Evolutionary conservation across 768 basidiomycete genomes (phyloP), one percentile per base, ranked within the genome.

Genomic region (Myochromella boudieri): DNA sequence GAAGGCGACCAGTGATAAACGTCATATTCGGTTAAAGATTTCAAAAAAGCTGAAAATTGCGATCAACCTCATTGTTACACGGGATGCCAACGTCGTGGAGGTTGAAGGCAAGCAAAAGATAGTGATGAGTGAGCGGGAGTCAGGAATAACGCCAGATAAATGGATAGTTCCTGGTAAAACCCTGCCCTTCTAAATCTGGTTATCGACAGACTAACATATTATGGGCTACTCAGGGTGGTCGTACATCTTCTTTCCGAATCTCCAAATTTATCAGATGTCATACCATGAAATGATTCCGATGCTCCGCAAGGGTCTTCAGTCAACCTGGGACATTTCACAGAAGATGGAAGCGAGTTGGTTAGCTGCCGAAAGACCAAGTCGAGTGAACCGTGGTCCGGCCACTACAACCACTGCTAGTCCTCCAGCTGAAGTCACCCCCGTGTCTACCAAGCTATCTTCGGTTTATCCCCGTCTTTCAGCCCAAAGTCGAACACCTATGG

Each of bases 241-340:
- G 32, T 80, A 80, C 44, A 53, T 72, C 27, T 68, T 75, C 43
- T 61, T 53, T 14, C 71, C 71, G 7, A 66, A 58, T 0, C 56
- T 68, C 2, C 63, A 66, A 28, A 46, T 77, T 1, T 73, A 75
- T 51, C 63, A 63, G 5, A 76, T 75, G 74, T 71, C 76, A 0
- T 76, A 72, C 53, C 45, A 65, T 1, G 54, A 66, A 6, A 61
- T 80, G 27, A 63, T 80, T 22, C 50, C 61, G n/a, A 12, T 59
- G 8, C 48, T 78, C 2, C 71, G 75, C 12, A 32, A 31, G 1
- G 62, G 56, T 31, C 64, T 69, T 8, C 42, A 34, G 12, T 21
- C 37, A 6, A 49, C 70, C 4, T 58, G 57, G 40, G 27, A 37
- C 3, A 34, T 29, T n/a, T 65, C 60, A 1, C 51, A 52, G 17